These are phyloP conservation scores for Candida labiduridarum DNA, from an alignment of 1,139 yeast species.

Conservation along the genomic window DNA sequence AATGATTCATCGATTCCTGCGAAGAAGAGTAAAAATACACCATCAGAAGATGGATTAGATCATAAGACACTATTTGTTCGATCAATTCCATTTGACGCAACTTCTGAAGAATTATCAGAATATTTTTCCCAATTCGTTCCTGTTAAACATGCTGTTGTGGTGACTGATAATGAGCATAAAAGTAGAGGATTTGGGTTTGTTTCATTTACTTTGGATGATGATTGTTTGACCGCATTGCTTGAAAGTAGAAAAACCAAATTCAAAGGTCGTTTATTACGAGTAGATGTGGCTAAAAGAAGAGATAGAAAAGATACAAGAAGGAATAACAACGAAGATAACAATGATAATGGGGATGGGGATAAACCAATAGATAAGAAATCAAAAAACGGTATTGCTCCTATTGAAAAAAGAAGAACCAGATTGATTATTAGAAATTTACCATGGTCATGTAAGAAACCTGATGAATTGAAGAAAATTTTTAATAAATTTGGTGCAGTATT, in stretches of 20 bases:
- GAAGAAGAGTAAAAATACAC: constrained; percentile 3
- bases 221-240: constrained; percentile 74
- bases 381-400: constrained; percentile 21
- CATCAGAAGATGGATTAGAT: constrained; percentile 45
- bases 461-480: constrained; percentile 68
- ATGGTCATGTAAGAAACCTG: constrained; percentile 88
- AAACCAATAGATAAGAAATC: constrained; percentile 4
- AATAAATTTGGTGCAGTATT: constrained; percentile 81
- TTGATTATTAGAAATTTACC: constrained; percentile 90
- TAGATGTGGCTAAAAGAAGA: constrained; percentile 91
- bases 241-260: constrained; percentile 69
- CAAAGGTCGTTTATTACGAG: constrained; percentile 65
- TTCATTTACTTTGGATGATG: constrained; percentile 83
- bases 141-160: constrained; percentile 92
- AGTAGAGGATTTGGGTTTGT: constrained; percentile 97
- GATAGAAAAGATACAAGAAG: constrained; percentile 54
- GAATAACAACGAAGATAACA: constrained; percentile 38
- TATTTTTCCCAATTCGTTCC: constrained; percentile 92
- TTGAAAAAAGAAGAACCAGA: constrained; percentile 75
- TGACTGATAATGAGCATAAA: constrained; percentile 69
- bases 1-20: constrained; percentile 7
- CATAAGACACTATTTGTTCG: constrained; percentile 80
- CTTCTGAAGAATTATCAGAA: constrained; percentile 77
- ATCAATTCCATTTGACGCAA: constrained; percentile 77
- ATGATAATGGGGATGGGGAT: constrained; percentile 49